phyloP scores from a whole-genome alignment of 164 flowering plant genomes.

The Kingdonia uniflora region DNA sequence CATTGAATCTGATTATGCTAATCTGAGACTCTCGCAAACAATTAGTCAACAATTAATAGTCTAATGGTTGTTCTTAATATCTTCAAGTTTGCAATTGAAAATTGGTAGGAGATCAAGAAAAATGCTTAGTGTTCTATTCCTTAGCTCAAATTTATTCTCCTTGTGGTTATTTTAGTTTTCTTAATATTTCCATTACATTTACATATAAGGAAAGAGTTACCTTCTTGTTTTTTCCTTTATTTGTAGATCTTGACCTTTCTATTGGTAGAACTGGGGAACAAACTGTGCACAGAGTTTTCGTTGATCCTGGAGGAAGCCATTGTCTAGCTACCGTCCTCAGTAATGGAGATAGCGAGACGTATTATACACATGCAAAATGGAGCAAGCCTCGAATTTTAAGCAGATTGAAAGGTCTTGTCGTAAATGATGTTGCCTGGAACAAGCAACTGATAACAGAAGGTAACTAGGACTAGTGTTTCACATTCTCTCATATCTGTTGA shows the following conservation, averaged over 20 bases:
- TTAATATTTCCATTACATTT: not conserved
- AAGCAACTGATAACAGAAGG: slow-evolving; percentile 94
- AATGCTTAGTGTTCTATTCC: too few relatives aligned
- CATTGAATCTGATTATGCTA: too few relatives aligned
- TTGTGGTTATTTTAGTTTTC: not conserved
- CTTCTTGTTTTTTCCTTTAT: not conserved
- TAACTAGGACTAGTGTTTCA: slow-evolving; percentile 9
- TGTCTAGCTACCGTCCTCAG: slow-evolving; percentile 80
- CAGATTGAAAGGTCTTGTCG: slow-evolving; percentile 72
- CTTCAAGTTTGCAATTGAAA: too few relatives aligned
- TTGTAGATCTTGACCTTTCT: slow-evolving; percentile 77
- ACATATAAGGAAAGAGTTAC: slow-evolving; percentile 2
- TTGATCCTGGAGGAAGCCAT: slow-evolving; percentile 97
- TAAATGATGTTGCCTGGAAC: slow-evolving; percentile 96
- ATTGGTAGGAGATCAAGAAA: too few relatives aligned
- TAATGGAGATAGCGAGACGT: slow-evolving; percentile 71
- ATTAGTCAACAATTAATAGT: too few relatives aligned
- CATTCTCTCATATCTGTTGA: too few relatives aligned
- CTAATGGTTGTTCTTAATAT: too few relatives aligned
- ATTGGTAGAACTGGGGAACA: slow-evolving; percentile 81
- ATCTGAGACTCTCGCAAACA: too few relatives aligned
- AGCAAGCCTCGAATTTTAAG: slow-evolving; percentile 66
- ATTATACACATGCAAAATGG: slow-evolving; percentile 94
- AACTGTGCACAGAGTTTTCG: slow-evolving; percentile 82
- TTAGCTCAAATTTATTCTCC: too few relatives aligned